Evolutionary conservation across 2,329 filamentous ascomycete genomes (phyloP).

Genomic region (Fusarium annulatum): DNA sequence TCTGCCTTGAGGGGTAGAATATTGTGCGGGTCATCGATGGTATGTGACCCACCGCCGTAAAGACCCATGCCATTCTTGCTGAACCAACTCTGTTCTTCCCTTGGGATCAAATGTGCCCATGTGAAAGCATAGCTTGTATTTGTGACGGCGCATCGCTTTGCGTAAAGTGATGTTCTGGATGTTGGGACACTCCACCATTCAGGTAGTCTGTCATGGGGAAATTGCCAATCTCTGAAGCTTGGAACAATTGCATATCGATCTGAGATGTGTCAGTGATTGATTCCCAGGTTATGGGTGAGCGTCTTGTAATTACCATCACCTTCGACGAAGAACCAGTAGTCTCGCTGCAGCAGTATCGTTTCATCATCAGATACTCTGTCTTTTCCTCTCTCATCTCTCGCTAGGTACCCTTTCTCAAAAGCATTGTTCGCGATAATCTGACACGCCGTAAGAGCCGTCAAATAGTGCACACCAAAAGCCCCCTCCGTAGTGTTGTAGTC

Average conservation of each 20-base stretch:
- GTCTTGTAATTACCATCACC: slow-evolving; percentile 10
- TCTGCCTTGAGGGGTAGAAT: slow-evolving; percentile 32
- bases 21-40: slow-evolving; percentile 30
- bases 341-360: slow-evolving; percentile 16
- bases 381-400: slow-evolving; percentile 23
- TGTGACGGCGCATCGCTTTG: slow-evolving; percentile 29
- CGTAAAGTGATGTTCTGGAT: background rate
- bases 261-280: background rate
- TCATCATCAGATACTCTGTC: background rate
- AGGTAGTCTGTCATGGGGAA: slow-evolving; percentile 29
- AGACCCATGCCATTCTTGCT: slow-evolving; percentile 35
- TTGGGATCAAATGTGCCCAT: slow-evolving; percentile 29
- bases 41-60: slow-evolving; percentile 32
- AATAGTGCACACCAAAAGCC: slow-evolving; percentile 22
- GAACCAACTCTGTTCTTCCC: slow-evolving; percentile 35
- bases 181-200: slow-evolving; percentile 26
- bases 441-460: slow-evolving; percentile 25
- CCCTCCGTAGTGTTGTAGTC: slow-evolving; percentile 8
- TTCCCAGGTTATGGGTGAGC: fast-evolving
- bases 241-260: slow-evolving; percentile 35
- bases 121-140: slow-evolving; percentile 38
- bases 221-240: slow-evolving; percentile 35
- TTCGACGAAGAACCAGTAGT: slow-evolving; percentile 37
- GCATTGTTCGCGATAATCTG: slow-evolving; percentile 37
- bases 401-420: slow-evolving; percentile 12